Base-by-base conservation (phyloP, 1,284 basidiomycete species). In the Papiliotrema nemorosa region DNA sequence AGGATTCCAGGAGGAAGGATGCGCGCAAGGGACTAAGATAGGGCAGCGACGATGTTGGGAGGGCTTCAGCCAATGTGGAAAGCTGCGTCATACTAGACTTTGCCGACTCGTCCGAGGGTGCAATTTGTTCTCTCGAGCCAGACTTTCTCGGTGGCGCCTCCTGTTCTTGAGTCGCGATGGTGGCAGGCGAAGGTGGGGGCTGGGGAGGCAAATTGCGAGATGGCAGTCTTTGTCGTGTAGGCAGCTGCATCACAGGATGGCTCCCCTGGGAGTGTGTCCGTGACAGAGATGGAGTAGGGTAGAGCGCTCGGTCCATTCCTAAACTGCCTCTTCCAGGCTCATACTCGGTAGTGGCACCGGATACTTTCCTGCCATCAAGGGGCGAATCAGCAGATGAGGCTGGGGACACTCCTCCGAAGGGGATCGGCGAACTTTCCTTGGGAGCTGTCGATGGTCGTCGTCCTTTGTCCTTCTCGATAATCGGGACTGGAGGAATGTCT, bases 21-120 rank as follows among this genome's bases (percentile, higher is more conserved):
- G 53, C 52, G 18, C 50, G 41, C 3, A 48, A 24, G 12, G 55
- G 47, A 35, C 48, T 52, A 14, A 64, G 53, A 45, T 62, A 62
- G n/a, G 62, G 62, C 38, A 64, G 34, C 13, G 56, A 58, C 3
- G 59, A 54, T 4, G 49, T 26, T 33, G 58, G 57, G 40, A 51
- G 52, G 42, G 58, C 48, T 51, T 59, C 48, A 40, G 47, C 36
- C 22, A 60, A 36, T 33, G 50, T 37, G 46, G 55, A 42, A 16
- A 58, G 55, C 33, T 39, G 35, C 27, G 43, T 25, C n/a, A 22
- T 39, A 14, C 4, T 33, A 22, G 27, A 26, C 10, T 34, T 12
- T 21, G 35, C 38, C 14, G 22, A 34, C 4, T 12, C n/a, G 3
- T 39, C 33, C 16, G 22, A 10, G 13, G 35, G 21, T 14, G n/a